These are phyloP conservation scores for Verticillium zaregamsianum DNA, from an alignment of 2,329 filamentous ascomycete species.

Conservation along the genomic window DNA sequence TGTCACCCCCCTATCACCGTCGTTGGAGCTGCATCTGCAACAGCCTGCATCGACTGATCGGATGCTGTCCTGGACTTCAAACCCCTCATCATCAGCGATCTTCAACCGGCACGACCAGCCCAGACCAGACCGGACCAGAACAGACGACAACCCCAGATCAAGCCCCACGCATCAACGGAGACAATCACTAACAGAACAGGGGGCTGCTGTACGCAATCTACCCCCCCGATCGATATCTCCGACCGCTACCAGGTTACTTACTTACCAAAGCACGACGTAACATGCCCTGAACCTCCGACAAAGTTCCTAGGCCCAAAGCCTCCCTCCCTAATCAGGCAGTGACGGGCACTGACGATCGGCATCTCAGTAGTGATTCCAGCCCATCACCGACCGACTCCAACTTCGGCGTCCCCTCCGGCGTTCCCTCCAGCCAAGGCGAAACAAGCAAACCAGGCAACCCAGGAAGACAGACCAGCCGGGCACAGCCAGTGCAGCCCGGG, in stretches of 20 bases:
- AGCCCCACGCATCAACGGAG: background rate
- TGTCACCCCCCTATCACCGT: background rate
- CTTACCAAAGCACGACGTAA: background rate
- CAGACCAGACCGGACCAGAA: background rate
- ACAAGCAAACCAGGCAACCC: background rate
- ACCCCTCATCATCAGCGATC: background rate
- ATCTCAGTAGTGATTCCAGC: background rate
- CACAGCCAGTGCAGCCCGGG: background rate
- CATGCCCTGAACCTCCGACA: background rate
- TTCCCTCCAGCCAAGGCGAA: background rate
- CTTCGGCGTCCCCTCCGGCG: background rate
- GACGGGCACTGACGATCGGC: background rate
- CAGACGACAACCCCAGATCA: background rate
- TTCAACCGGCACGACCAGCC: too few relatives aligned
- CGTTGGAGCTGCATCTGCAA: background rate
- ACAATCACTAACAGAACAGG: background rate
- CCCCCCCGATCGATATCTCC: background rate
- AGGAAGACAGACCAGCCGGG: background rate
- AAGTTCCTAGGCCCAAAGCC: background rate
- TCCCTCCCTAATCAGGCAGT: background rate
- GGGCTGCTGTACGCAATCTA: background rate
- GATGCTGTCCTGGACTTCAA: background rate
- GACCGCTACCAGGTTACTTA: background rate
- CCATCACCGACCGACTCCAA: background rate
- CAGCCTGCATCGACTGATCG: background rate